Base-by-base conservation (phyloP, 805 yeast species). In the Saturnispora serradocipensis region DNA sequence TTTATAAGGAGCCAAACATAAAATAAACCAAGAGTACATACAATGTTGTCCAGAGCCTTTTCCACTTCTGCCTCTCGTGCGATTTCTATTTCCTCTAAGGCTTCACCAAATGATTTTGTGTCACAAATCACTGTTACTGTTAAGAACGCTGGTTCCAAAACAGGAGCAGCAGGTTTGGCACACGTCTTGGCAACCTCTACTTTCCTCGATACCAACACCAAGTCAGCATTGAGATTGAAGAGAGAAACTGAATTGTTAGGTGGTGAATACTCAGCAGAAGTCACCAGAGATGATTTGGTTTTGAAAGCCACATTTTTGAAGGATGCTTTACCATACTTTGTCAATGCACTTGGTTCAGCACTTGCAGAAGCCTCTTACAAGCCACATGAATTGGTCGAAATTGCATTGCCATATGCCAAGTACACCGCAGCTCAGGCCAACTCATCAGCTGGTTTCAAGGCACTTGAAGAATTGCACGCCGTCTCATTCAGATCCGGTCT, bases 201-300 rank as follows among this genome's bases (percentile, higher is more conserved):
- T 62, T 93, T 85, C 76, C 80, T 85, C 67, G 84, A 86, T 77
- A 88, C 96, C 52, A 75, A 76, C 56, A 69, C 80, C 61, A 88
- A 88, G 70, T 85, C 97, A 18, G 96, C 93, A 24, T 77, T 93
- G 67, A 86, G 98, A 75, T 76, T 90, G 64, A 86, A 89, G 65
- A 86, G 99, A 72, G 99, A 93, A 74, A 74, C 90, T 48, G 99
- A 91, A 74, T 80, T 93, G 58, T 76, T 91, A 58, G 98, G 99
- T 60, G 98, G 96, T 67, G 71, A 70, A 54, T 79, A 88, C 69
- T 65, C 77, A 47, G 74, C 95, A 44, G 62, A 66, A 52, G 83
- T 88, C 61, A 81, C 86, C 69, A 85, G 97, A 75, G 98, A 93
- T 67, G 75, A 84, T 62, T 79, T 93, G 58, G 80, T 86, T 56